Evolutionary conservation across 164 flowering plant genomes (phyloP), one percentile per base, ranked within the genome.

Genomic region (Chloranthus sessilifolius): DNA sequence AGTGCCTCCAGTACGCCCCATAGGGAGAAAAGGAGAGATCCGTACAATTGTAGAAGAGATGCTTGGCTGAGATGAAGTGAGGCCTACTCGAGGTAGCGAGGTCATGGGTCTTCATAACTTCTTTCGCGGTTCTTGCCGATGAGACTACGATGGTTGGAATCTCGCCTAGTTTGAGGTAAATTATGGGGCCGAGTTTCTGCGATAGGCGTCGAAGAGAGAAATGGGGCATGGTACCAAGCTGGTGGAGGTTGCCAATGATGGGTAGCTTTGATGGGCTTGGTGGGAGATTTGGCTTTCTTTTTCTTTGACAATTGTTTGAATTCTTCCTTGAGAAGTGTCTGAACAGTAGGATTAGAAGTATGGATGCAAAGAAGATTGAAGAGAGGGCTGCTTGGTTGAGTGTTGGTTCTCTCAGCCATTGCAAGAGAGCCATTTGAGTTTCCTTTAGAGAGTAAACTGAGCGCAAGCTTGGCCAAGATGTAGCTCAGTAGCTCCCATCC

Each of bases 241-340:
- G 82, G 62, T 75, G 88, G 21, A 84, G 76, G 62, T 75, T 78
- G 19, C 87, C 87, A 1, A 83, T 62, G 19, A 83, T 58, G 3
- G 90, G 90, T 1, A 82, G 62, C 52, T 59, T 78, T 23, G 73
- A 59, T 33, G 79, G 80, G 33, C 68, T 33, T 44, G 83, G 83
- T 29, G 77, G 83, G 45, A 71, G 74, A 26, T 64, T 74, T 38
- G 23, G 40, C 14, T 3, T 8, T 21, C 14, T 42, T n/a, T n/a
- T n/a, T 53, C 50, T 62, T 39, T 23, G 21, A 19, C 10, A n/a
- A n/a, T n/a, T n/a, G n/a, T n/a, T n/a, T n/a, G n/a, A n/a, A n/a
- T n/a, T 42, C 15, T 22, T 3, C 25, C 23, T 42, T 22, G 28
- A 21, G 28, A 21, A 42, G 7, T 44, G 47, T 7, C 31, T 44